Evolutionary conservation across 331 rosid species (phyloP).

Genomic region (Acacia concinna): DNA sequence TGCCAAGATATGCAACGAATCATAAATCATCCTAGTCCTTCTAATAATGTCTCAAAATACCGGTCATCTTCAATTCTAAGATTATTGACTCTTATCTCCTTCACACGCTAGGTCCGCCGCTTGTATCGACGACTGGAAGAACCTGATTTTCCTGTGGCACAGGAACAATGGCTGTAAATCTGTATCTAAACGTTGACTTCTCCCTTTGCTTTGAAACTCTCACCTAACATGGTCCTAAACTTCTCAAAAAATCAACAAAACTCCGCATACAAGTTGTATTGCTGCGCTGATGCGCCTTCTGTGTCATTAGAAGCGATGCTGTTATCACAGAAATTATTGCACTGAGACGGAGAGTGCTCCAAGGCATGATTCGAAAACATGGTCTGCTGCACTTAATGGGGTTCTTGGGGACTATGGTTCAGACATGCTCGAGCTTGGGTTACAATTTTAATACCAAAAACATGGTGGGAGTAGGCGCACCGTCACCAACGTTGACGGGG

Average conservation of each 20-base stretch:
- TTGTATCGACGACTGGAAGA: slow-evolving; percentile 27
- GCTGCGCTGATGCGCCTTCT: slow-evolving; percentile 30
- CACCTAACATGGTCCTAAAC: slow-evolving; percentile 56
- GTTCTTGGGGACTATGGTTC: slow-evolving; percentile 24
- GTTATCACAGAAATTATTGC: slow-evolving; percentile 12
- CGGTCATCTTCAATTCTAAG: slow-evolving; percentile 57
- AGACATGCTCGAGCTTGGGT: slow-evolving; percentile 73
- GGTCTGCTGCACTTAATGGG: slow-evolving; percentile 13
- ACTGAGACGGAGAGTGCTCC: slow-evolving; percentile 27
- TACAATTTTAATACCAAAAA: slow-evolving; percentile 45
- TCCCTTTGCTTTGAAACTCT: slow-evolving; percentile 25
- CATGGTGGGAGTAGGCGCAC: slow-evolving; percentile 1
- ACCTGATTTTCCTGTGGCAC: slow-evolving; percentile 42
- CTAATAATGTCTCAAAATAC: slow-evolving; percentile 59
- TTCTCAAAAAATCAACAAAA: slow-evolving; percentile 68
- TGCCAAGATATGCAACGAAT: slow-evolving; percentile 62
- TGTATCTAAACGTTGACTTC: slow-evolving; percentile 39
- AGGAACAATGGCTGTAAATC: slow-evolving; percentile 63
- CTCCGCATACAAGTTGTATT: slow-evolving; percentile 50
- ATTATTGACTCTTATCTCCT: slow-evolving; percentile 78
- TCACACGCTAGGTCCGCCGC: slow-evolving; percentile 40
- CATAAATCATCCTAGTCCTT: slow-evolving; percentile 69
- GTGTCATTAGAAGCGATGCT: not conserved
- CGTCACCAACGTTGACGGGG: slow-evolving; percentile 6
- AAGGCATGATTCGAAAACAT: slow-evolving; percentile 33